phyloP scores from a whole-genome alignment of 1,284 basidiomycete genomes.

The Trametes pubescens region DNA sequence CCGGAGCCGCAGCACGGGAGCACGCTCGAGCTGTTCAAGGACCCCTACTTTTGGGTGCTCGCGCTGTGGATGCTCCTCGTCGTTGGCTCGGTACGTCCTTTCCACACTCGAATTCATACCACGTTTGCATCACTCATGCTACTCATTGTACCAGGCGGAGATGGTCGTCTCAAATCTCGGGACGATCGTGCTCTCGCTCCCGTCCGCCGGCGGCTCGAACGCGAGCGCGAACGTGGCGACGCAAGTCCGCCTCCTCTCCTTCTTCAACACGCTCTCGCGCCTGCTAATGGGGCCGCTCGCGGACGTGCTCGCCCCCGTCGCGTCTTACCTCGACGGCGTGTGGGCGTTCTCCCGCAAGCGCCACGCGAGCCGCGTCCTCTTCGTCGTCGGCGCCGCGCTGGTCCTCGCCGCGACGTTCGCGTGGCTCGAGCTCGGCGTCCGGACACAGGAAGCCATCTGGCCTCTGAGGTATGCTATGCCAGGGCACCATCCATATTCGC shows the following conservation, averaged over 20 bases:
- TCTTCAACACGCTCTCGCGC: slow-evolving; percentile 76
- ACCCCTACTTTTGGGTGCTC: slow-evolving; percentile 68
- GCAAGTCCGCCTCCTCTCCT: slow-evolving; percentile 75
- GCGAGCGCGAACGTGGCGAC: slow-evolving; percentile 43
- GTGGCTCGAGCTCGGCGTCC: slow-evolving; percentile 60
- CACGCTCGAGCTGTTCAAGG: slow-evolving; percentile 56
- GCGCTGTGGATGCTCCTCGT: slow-evolving; percentile 53
- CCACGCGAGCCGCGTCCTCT: slow-evolving; percentile 64
- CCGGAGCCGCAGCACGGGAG: slow-evolving; percentile 46
- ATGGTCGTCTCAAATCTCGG: slow-evolving; percentile 86
- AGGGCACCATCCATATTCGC: background rate
- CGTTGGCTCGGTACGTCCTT: slow-evolving; percentile 66
- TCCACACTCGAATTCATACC: background rate
- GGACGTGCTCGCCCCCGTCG: slow-evolving; percentile 71
- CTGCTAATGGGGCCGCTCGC: slow-evolving; percentile 73
- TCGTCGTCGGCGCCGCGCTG: slow-evolving; percentile 58
- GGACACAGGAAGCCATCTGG: slow-evolving; percentile 62
- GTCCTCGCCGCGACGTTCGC: slow-evolving; percentile 59
- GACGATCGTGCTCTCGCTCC: slow-evolving; percentile 73
- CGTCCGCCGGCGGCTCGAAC: slow-evolving; percentile 39
- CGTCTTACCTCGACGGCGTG: slow-evolving; percentile 49
- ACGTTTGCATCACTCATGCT: background rate
- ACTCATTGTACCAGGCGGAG: slow-evolving; percentile 63
- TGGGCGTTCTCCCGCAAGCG: slow-evolving; percentile 55
- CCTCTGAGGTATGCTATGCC: slow-evolving; percentile 58